Conservation (phyloP, 2,329 filamentous ascomycete genomes). For the Fusarium bactridioides region DNA sequence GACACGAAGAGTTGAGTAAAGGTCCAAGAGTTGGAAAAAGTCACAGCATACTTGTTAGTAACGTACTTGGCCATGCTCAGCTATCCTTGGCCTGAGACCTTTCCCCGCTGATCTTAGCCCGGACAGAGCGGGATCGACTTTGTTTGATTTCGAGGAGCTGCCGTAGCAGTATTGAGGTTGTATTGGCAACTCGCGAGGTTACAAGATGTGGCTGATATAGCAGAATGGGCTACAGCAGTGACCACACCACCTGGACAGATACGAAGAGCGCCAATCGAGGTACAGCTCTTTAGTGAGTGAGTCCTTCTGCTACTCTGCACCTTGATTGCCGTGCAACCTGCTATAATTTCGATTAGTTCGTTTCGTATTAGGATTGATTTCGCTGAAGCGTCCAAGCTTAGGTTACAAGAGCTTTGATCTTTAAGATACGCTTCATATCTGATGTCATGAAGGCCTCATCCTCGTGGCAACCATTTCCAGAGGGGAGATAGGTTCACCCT, state of each 20-base stretch:
- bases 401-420: neutral
- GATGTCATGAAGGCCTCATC: slow-evolving; percentile 33
- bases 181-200: neutral
- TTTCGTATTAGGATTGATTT: slow-evolving; percentile 20
- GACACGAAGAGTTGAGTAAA: neutral
- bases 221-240: slow-evolving; percentile 5
- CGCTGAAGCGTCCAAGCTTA: slow-evolving; percentile 5
- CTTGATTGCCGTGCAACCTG: neutral
- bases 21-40: slow-evolving; percentile 2
- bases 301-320: neutral
- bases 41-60: neutral
- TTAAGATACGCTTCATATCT: neutral
- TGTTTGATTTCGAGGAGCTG: neutral
- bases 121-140: slow-evolving; percentile 10
- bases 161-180: neutral
- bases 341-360: neutral
- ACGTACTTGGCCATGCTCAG: neutral
- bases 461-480: slow-evolving; percentile 19
- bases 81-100: neutral
- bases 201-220: slow-evolving; percentile 21
- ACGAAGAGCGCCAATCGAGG: slow-evolving; percentile 27
- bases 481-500: neutral
- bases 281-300: slow-evolving; percentile 1
- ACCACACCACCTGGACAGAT: slow-evolving; percentile 27
- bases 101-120: neutral